Evolutionary conservation across 257 asterid species (phyloP).

Genomic region (Handroanthus guayacan): DNA sequence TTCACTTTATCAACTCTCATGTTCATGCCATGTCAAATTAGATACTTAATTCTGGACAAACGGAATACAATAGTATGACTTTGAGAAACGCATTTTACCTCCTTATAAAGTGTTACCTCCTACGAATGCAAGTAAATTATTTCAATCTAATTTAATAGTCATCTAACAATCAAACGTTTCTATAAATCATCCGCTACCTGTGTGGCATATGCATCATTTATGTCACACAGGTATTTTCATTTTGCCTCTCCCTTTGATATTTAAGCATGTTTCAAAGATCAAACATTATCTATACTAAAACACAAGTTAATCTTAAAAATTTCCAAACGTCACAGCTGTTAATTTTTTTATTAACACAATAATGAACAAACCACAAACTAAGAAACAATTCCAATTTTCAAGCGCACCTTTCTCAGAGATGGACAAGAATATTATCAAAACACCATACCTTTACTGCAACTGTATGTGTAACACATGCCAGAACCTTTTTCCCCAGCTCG

Average conservation of each 20-base stretch:
- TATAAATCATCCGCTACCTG: not conserved
- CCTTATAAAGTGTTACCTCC: too few species aligned
- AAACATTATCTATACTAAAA: not conserved
- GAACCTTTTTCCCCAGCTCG: slow-evolving; percentile 99
- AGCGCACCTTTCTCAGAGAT: slow-evolving; percentile 14
- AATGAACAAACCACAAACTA: not conserved
- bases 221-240: not conserved
- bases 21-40: too few species aligned
- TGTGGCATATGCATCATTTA: slow-evolving; percentile 11
- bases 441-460: slow-evolving; percentile 93
- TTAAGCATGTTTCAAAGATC: not conserved
- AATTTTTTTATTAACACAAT: not conserved
- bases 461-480: slow-evolving; percentile 98
- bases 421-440: slow-evolving; percentile 8
- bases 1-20: too few species aligned
- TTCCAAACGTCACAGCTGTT: not conserved
- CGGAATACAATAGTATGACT: too few species aligned
- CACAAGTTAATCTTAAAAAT: not conserved
- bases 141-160: not conserved
- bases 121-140: too few species aligned
- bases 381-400: not conserved
- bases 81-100: too few species aligned
- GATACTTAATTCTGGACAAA: too few species aligned
- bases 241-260: not conserved
- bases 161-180: not conserved